Evolutionary conservation across 768 basidiomycete species (phyloP).

Genomic region (Gyrodon lividus): DNA sequence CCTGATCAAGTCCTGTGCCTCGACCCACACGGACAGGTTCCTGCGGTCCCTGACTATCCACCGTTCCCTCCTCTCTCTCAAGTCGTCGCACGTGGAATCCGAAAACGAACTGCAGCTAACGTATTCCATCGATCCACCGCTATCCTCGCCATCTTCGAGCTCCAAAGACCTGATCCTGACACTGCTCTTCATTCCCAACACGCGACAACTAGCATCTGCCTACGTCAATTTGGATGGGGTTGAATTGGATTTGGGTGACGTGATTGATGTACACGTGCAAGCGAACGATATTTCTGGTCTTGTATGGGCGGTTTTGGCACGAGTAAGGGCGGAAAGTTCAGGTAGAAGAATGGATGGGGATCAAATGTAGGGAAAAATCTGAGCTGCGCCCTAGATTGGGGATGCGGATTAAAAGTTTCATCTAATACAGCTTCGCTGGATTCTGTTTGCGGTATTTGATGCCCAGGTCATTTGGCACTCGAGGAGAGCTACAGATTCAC

Average conservation of each 20-base stretch:
- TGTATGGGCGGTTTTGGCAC: constrained; percentile 56
- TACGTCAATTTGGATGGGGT: constrained; percentile 52
- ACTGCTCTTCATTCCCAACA: constrained; percentile 70
- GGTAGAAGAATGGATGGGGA: neutral
- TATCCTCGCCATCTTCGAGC: constrained; percentile 18
- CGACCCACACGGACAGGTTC: constrained; percentile 49
- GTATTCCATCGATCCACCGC: constrained; percentile 48
- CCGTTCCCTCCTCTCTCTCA: constrained; percentile 56
- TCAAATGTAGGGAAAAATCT: neutral
- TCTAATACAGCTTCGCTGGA: no score
- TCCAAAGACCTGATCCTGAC: constrained; percentile 46
- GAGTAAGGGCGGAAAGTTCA: constrained; percentile 30
- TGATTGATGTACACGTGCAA: constrained; percentile 61
- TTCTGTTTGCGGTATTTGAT: no score
- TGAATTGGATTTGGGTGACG: constrained; percentile 55
- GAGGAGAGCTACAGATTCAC: no score
- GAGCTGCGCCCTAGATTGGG: no score
- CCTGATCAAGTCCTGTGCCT: constrained; percentile 1
- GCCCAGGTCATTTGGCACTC: no score
- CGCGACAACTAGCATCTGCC: constrained; percentile 60
- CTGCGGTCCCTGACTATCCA: constrained; percentile 67
- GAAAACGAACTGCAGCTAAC: constrained; percentile 78
- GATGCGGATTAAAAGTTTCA: no score
- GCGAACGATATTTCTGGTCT: constrained; percentile 65
- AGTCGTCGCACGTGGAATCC: constrained; percentile 56